These are phyloP conservation scores for Geotrichum fermentans DNA, from an alignment of 1,139 yeast species.

Conservation along the genomic window DNA sequence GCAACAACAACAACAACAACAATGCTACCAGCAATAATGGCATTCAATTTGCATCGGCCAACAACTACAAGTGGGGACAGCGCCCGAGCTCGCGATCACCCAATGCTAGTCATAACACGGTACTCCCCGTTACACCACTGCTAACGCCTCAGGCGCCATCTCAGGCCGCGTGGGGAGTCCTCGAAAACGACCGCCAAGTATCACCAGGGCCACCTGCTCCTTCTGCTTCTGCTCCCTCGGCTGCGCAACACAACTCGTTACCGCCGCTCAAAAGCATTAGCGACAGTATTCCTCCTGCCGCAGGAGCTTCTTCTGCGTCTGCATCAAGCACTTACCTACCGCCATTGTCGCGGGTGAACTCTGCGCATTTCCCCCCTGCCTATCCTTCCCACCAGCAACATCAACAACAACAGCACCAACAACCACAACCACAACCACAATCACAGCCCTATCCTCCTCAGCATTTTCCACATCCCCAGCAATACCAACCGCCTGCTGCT, in stretches of 20 bases:
- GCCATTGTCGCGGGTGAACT: background rate
- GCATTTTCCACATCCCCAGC: background rate
- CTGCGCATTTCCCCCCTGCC: background rate
- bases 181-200: background rate
- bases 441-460: slow-evolving; percentile 9
- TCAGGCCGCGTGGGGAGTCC: slow-evolving; percentile 1
- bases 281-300: background rate
- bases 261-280: background rate
- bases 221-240: background rate
- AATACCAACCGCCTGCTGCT: background rate
- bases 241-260: background rate
- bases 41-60: background rate
- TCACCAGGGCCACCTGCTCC: background rate
- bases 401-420: slow-evolving; percentile 1
- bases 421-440: background rate
- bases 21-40: background rate
- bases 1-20: background rate
- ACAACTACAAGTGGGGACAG: slow-evolving; percentile 6
- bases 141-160: background rate
- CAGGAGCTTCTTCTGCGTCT: background rate
- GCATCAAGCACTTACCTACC: slow-evolving; percentile 3
- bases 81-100: background rate
- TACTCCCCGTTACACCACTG: background rate
- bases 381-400: background rate
- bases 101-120: background rate